These are phyloP conservation scores for Porpolomopsis calyptriformis DNA, from an alignment of 768 basidiomycete species.

Conservation along the genomic window DNA sequence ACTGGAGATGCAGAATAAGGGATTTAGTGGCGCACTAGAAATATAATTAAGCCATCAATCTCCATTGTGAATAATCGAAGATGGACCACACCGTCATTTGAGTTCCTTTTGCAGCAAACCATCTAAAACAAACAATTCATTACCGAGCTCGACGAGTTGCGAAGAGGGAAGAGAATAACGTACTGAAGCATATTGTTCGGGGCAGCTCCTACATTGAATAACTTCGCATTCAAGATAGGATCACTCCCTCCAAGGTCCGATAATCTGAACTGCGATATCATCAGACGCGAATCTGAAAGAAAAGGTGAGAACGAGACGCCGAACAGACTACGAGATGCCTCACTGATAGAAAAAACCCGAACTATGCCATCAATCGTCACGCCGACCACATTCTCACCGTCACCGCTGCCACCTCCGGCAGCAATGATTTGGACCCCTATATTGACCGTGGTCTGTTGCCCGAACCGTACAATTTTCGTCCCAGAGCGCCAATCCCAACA, in stretches of 20 bases:
- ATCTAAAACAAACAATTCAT: constrained; percentile 30
- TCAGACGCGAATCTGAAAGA: constrained; percentile 52
- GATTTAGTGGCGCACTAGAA: constrained; percentile 79
- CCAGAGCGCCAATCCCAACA: constrained; percentile 90
- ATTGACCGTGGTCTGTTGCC: constrained; percentile 87
- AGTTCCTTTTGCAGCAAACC: constrained; percentile 84
- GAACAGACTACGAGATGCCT: constrained; percentile 20
- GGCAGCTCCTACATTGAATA: constrained; percentile 70
- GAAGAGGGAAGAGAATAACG: constrained; percentile 20
- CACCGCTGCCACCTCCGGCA: constrained; percentile 23
- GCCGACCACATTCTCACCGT: constrained; percentile 78
- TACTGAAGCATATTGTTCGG: constrained; percentile 84
- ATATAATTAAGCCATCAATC: neutral
- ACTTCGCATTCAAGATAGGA: constrained; percentile 51
- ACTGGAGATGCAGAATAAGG: constrained; percentile 74
- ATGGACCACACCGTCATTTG: constrained; percentile 71
- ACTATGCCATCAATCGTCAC: constrained; percentile 91
- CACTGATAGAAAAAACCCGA: constrained; percentile 82
- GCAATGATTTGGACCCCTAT: constrained; percentile 81
- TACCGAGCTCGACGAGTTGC: neutral
- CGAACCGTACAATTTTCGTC: constrained; percentile 81
- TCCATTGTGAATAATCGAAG: neutral
- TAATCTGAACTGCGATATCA: constrained; percentile 87
- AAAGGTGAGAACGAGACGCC: constrained; percentile 1
- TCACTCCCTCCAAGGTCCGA: constrained; percentile 64